Evolutionary conservation across 345 rosid genomes (phyloP).

Genomic region (Eucalyptus victrix): DNA sequence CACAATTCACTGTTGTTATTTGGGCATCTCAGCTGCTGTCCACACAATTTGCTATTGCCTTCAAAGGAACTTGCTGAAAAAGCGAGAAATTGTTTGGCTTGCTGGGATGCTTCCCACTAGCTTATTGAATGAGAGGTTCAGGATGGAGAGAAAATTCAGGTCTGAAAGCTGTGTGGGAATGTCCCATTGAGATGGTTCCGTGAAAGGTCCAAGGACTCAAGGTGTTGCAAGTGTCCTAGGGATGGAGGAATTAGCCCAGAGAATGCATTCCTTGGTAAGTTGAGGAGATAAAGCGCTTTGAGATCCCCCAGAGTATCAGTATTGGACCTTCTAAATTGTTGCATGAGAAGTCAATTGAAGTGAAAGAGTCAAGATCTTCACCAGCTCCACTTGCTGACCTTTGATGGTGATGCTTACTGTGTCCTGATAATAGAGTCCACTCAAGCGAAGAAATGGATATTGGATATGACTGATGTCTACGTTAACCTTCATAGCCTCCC

Average conservation of each 20-base stretch:
- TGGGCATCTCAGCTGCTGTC: neutral
- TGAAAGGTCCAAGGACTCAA: constrained; percentile 14
- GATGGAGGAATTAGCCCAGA: neutral
- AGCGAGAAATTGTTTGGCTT: constrained; percentile 5
- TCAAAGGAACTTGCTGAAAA: constrained; percentile 3
- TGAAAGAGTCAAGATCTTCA: neutral
- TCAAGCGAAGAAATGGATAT: neutral
- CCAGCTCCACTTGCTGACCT: constrained; percentile 18
- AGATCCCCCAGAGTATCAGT: neutral
- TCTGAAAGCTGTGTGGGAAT: constrained; percentile 10
- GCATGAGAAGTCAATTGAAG: neutral
- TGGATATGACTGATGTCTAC: neutral
- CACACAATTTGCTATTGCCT: constrained; percentile 17
- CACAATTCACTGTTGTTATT: neutral
- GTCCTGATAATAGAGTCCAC: neutral
- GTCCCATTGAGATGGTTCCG: constrained; percentile 3
- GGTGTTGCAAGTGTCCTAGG: neutral
- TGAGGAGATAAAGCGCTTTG: constrained; percentile 1
- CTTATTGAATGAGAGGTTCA: constrained; percentile 24
- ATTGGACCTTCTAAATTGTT: neutral
- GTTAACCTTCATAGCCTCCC: neutral
- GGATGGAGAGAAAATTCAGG: constrained; percentile 5
- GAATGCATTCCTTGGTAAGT: constrained; percentile 6
- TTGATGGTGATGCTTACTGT: constrained; percentile 23
- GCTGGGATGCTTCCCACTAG: constrained; percentile 15